phyloP scores from a whole-genome alignment of 2,329 filamentous ascomycete genomes.

The Colletotrichum tropicale region DNA sequence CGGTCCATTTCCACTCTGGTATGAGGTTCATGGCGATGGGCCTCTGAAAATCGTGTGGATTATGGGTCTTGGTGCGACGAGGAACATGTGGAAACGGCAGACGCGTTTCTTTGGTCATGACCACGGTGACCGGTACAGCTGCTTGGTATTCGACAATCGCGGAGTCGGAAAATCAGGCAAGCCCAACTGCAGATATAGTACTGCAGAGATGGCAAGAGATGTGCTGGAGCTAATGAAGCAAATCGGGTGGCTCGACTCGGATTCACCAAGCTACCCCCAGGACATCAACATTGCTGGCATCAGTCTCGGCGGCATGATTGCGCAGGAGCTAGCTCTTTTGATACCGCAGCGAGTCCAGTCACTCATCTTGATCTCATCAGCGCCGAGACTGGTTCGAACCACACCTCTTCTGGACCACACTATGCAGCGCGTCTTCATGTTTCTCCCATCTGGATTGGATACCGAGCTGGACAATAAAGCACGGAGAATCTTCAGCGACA shows the following conservation, averaged over 20 bases:
- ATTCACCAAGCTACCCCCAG: conserved; percentile 26
- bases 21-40: background rate
- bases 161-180: conserved; percentile 72
- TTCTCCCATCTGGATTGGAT: background rate
- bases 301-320: conserved; percentile 78
- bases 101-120: conserved; percentile 70
- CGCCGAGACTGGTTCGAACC: conserved; percentile 1
- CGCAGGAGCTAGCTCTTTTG: conserved; percentile 63
- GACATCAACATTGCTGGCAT: conserved; percentile 67
- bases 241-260: conserved; percentile 56
- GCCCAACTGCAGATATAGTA: conserved; percentile 68
- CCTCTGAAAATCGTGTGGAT: conserved; percentile 5
- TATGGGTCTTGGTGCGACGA: conserved; percentile 6
- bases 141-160: conserved; percentile 70
- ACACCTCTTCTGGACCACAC: background rate
- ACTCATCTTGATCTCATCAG: background rate
- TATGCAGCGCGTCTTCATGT: background rate
- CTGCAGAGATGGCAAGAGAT: conserved; percentile 74
- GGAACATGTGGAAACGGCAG: conserved; percentile 53
- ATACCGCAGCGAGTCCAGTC: conserved; percentile 26
- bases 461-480: background rate
- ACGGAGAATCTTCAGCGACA: background rate
- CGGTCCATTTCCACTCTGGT: conserved; percentile 3
- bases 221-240: conserved; percentile 61
- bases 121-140: conserved; percentile 61